These are phyloP conservation scores for Ceratocystis cacaofunesta DNA, from an alignment of 2,329 filamentous ascomycete species.

Conservation along the genomic window DNA sequence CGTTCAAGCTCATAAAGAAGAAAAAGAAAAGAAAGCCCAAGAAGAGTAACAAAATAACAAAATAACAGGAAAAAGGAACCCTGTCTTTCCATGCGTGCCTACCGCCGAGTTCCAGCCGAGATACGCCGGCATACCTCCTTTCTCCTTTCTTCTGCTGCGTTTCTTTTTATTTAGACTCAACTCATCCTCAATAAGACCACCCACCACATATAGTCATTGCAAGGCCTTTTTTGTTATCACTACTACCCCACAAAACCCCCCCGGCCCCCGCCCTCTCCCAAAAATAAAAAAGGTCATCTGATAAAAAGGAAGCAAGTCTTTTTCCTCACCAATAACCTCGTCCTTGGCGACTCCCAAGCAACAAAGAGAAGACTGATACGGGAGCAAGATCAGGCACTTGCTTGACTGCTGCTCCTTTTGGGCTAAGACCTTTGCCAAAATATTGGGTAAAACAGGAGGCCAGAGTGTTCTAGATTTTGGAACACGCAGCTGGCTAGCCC, in stretches of 20 bases:
- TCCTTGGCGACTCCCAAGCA: neutral
- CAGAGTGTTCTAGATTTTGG: neutral
- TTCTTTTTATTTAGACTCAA: neutral
- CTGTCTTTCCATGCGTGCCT: neutral
- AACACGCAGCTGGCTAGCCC: neutral
- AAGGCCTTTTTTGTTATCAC: neutral
- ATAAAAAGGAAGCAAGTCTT: neutral
- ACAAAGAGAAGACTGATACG: neutral
- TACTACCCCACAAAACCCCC: neutral
- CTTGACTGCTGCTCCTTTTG: no score
- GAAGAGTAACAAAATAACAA: neutral
- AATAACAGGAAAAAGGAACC: neutral
- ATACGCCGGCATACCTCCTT: neutral
- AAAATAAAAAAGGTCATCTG: neutral
- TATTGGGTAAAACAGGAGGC: neutral
- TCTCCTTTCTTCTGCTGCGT: neutral
- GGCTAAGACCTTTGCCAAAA: no score
- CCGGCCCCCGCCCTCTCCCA: neutral
- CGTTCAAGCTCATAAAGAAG: neutral
- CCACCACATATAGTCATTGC: neutral
- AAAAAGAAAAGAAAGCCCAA: neutral
- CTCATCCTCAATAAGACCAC: neutral
- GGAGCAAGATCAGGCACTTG: neutral
- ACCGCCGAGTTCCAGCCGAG: neutral
- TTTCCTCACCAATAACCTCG: neutral